Percentiles rank a stretch among this genome's conserved stretches.
These are phyloP conservation scores for Neonectria hederae DNA, from an alignment of 2,329 filamentous ascomycete species.

Conservation along the genomic window DNA sequence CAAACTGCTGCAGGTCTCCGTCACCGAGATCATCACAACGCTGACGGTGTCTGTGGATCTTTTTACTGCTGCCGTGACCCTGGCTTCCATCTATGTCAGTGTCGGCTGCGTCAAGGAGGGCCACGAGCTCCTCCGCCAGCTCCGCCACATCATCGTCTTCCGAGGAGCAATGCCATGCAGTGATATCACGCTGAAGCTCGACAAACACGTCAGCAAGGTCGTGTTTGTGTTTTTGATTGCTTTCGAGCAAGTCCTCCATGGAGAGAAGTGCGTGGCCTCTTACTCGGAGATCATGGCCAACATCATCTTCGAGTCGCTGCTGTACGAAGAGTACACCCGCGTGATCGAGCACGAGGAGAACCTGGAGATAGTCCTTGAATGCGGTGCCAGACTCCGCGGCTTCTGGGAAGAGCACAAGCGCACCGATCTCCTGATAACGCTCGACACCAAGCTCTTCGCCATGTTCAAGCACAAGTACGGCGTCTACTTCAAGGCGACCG, in stretches of 20 bases:
- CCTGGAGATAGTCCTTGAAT: constrained; percentile 36
- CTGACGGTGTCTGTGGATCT: constrained; percentile 54
- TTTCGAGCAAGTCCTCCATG: constrained; percentile 53
- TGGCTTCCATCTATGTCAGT: constrained; percentile 57
- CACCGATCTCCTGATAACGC: constrained; percentile 47
- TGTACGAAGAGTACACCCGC: constrained; percentile 40
- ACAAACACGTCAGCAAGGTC: constrained; percentile 46
- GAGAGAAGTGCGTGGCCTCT: constrained; percentile 44
- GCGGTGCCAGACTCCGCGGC: constrained; percentile 37
- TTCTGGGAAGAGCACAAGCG: constrained; percentile 40
- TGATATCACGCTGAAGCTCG: constrained; percentile 51
- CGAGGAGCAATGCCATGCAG: constrained; percentile 46
- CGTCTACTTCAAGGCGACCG: constrained; percentile 35
- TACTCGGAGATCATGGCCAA: constrained; percentile 53
- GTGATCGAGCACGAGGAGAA: constrained; percentile 32
- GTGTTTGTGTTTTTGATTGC: constrained; percentile 57
- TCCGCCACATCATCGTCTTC: constrained; percentile 61
- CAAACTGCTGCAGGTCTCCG: constrained; percentile 51
- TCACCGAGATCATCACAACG: constrained; percentile 52
- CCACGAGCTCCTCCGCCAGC: constrained; percentile 56
- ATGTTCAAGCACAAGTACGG: constrained; percentile 50
- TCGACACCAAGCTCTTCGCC: constrained; percentile 51
- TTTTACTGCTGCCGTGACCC: constrained; percentile 57
- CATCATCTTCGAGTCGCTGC: constrained; percentile 37
- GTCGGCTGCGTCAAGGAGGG: constrained; percentile 52